Evolutionary conservation across 2,329 filamentous ascomycete species (phyloP).

Genomic region (Torrubiellomyces zombiae): DNA sequence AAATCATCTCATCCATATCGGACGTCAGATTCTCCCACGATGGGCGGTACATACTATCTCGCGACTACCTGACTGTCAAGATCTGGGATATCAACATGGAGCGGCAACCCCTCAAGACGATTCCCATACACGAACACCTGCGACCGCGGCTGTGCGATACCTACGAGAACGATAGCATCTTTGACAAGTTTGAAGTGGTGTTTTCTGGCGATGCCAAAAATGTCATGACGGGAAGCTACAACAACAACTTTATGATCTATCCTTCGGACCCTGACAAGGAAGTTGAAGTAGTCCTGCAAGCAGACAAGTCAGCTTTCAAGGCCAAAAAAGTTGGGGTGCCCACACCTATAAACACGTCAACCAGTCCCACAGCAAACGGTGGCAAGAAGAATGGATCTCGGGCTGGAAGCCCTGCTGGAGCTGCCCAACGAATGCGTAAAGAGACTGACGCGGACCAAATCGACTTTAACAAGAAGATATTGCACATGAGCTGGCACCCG

Average conservation of each 20-base stretch:
- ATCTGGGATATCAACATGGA: constrained; percentile 99
- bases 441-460: constrained; percentile 99
- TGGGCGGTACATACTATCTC: constrained; percentile 89
- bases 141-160: constrained; percentile 90
- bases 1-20: constrained; percentile 98
- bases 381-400: constrained; percentile 79
- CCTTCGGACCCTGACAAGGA: constrained; percentile 92
- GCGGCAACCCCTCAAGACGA: constrained; percentile 90
- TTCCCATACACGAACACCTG: constrained; percentile 95
- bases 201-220: constrained; percentile 98
- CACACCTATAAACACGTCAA: constrained; percentile 79
- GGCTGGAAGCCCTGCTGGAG: constrained; percentile 70
- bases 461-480: constrained; percentile 99
- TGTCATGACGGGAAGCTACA: constrained; percentile 99
- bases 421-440: constrained; percentile 82
- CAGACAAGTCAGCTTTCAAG: constrained; percentile 98
- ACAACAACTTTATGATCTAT: constrained; percentile 99
- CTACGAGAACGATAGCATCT: constrained; percentile 98
- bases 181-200: constrained; percentile 98
- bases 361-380: constrained; percentile 55
- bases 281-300: constrained; percentile 91
- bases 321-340: constrained; percentile 98
- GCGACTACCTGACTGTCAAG: constrained; percentile 97
- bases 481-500: constrained; percentile 99
- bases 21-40: constrained; percentile 96